Evolutionary conservation across 2,329 filamentous ascomycete species (phyloP).

Genomic region (Xylariales sp.): DNA sequence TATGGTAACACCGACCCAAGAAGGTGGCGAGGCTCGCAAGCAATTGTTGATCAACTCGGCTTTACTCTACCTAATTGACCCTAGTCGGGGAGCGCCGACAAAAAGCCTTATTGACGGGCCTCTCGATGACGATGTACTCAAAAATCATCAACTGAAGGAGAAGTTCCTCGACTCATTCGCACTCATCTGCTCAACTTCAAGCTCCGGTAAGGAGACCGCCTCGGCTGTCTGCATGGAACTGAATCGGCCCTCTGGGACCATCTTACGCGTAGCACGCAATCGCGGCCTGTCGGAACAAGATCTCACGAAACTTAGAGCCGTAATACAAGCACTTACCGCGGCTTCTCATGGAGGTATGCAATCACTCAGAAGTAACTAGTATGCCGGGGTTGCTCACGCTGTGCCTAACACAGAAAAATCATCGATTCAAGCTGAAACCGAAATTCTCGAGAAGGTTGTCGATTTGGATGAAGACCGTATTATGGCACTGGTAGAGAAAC

Average conservation of each 20-base stretch:
- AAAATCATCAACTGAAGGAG: conserved; percentile 13
- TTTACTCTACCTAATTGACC: conserved; percentile 18
- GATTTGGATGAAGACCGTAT: neutral
- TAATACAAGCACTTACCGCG: neutral
- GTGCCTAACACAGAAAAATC: neutral
- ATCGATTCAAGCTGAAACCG: neutral
- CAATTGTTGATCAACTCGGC: neutral
- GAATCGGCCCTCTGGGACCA: conserved; percentile 13
- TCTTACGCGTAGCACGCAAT: conserved; percentile 24
- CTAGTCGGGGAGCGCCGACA: conserved; percentile 20
- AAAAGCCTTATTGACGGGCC: conserved; percentile 15
- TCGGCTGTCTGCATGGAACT: conserved; percentile 26
- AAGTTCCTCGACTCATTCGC: conserved; percentile 30
- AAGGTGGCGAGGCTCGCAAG: neutral
- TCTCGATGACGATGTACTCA: conserved; percentile 12
- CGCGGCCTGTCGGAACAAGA: conserved; percentile 15
- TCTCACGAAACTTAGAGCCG: conserved; percentile 10
- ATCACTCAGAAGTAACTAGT: neutral
- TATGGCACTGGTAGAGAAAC: neutral
- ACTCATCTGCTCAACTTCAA: conserved; percentile 21
- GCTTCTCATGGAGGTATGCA: neutral
- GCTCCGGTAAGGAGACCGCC: conserved; percentile 16
- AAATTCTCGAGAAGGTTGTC: neutral
- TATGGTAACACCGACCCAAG: neutral
- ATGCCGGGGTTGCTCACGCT: neutral